Evolutionary conservation across 2,329 filamentous ascomycete genomes (phyloP).

Genomic region (Calonectria pseudoturangicola): DNA sequence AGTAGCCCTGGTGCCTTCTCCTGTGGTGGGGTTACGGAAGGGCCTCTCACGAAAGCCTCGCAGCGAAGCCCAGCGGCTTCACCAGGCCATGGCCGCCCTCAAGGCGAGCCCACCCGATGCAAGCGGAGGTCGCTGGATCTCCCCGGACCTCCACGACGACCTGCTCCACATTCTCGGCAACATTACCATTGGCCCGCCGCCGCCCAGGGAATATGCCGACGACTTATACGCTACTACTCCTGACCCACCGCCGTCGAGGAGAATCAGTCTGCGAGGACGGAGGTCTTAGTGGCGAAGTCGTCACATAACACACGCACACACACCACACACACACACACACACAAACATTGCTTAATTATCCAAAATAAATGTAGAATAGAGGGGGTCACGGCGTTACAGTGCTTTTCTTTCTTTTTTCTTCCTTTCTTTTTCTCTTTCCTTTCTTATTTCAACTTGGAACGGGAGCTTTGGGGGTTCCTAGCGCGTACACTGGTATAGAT

Average conservation of each 20-base stretch:
- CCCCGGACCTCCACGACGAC: slow-evolving; percentile 16
- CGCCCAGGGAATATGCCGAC: background rate
- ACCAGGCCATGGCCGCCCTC: slow-evolving; percentile 12
- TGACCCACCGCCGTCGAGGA: background rate
- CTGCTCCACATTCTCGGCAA: slow-evolving; percentile 14
- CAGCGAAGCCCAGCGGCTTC: slow-evolving; percentile 11
- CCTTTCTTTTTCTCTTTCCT: background rate
- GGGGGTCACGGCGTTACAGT: background rate
- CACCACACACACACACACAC: background rate
- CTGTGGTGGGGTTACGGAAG: background rate
- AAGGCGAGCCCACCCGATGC: background rate
- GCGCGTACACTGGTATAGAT: background rate
- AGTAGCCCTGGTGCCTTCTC: background rate
- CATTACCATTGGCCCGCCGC: slow-evolving; percentile 5
- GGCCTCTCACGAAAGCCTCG: background rate
- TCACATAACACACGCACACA: background rate
- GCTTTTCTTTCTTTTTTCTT: background rate
- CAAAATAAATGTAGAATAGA: background rate
- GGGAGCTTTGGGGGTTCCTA: background rate
- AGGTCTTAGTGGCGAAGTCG: background rate
- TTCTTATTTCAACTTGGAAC: background rate
- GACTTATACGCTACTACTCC: background rate
- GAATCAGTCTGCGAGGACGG: background rate
- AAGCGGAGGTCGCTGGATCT: slow-evolving; percentile 12
- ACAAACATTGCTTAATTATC: background rate